Percentiles rank a stretch among this genome's conserved stretches.
phyloP scores from a whole-genome alignment of 805 yeast genomes.

The Candida maris region DNA sequence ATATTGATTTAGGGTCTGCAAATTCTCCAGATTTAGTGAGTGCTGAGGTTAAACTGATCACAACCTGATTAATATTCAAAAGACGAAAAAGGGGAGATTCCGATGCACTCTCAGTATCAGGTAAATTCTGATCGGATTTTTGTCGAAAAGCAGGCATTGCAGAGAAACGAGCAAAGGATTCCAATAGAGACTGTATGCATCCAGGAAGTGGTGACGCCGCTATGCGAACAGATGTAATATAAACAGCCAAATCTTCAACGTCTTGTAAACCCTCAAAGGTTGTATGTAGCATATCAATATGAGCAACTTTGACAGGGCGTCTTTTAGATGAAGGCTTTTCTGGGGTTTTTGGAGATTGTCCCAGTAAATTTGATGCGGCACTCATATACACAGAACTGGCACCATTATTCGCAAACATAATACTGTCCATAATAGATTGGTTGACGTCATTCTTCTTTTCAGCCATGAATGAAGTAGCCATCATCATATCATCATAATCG shows the following conservation, averaged over 20 bases:
- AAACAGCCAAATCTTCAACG: constrained; percentile 35
- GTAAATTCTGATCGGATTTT: constrained; percentile 5
- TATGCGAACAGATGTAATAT: constrained; percentile 38
- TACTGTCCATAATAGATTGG: constrained; percentile 45
- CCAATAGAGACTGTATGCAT: constrained; percentile 34
- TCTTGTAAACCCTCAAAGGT: constrained; percentile 46
- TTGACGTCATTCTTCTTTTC: constrained; percentile 30
- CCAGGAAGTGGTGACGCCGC: constrained; percentile 44
- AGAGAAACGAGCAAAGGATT: constrained; percentile 34
- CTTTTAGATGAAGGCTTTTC: constrained; percentile 1
- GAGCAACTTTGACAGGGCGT: constrained; percentile 22
- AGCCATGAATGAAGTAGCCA: constrained; percentile 35
- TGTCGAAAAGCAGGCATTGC: constrained; percentile 8
- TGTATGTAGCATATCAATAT: constrained; percentile 36
- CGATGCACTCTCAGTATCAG: constrained; percentile 15
- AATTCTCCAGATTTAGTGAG: constrained; percentile 39
- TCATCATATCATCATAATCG: constrained; percentile 34
- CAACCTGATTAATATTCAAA: constrained; percentile 36
- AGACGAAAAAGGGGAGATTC: constrained; percentile 33
- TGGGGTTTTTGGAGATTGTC: constrained; percentile 5
- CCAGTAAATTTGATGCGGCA: constrained; percentile 57
- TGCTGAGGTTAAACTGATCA: constrained; percentile 46
- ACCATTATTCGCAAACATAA: constrained; percentile 63
- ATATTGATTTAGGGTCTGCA: constrained; percentile 31
- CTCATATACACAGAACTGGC: constrained; percentile 78